Conservation (phyloP, 1,284 basidiomycete genomes). For the Gastroboletus turbinatus region DNA sequence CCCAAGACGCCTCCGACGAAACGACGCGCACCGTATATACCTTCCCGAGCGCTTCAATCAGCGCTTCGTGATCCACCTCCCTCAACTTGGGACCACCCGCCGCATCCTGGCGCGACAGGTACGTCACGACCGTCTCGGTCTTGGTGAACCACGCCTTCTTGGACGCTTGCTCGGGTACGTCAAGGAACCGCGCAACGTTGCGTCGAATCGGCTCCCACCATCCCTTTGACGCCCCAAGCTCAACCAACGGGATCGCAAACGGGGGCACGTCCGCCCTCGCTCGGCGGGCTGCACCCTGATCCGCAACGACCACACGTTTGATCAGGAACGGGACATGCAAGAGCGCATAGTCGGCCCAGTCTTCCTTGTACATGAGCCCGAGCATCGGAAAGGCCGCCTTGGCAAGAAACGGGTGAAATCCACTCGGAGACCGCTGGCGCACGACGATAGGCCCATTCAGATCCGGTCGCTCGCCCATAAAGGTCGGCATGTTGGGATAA, state of each 20-base stretch:
- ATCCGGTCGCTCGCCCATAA: conserved; percentile 51
- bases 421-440: conserved; percentile 50
- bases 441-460: conserved; percentile 44
- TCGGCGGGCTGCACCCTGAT: conserved; percentile 63
- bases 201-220: conserved; percentile 77
- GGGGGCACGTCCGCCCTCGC: conserved; percentile 35
- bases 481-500: conserved; percentile 64
- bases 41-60: conserved; percentile 53
- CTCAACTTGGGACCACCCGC: conserved; percentile 44
- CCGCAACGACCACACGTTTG: conserved; percentile 75
- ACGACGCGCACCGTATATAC: conserved; percentile 71
- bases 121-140: conserved; percentile 61
- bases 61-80: conserved; percentile 49
- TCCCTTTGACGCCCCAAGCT: conserved; percentile 49
- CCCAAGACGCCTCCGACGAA: conserved; percentile 51
- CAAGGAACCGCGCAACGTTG: conserved; percentile 54
- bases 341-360: conserved; percentile 73
- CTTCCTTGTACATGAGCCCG: conserved; percentile 64
- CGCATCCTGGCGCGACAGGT: conserved; percentile 64
- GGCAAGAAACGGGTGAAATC: conserved; percentile 61
- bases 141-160: conserved; percentile 28
- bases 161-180: conserved; percentile 32
- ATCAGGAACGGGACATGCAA: conserved; percentile 70
- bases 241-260: conserved; percentile 62
- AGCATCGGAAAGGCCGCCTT: conserved; percentile 75